Base-by-base conservation (phyloP, 257 asterid genomes). In the Forsythia suspensa region DNA sequence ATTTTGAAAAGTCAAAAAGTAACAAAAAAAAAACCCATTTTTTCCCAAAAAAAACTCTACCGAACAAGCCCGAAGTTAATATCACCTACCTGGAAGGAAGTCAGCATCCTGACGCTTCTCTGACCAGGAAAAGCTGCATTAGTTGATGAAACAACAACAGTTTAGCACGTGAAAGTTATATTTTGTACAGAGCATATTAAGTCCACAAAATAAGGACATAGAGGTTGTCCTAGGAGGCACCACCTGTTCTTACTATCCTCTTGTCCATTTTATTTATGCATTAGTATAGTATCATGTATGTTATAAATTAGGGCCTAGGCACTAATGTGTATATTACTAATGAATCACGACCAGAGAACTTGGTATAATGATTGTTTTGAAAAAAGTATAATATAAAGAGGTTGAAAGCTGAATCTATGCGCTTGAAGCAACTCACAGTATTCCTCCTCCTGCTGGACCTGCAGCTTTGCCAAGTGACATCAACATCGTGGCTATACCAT, bases 381-480 rank as follows among this genome's bases (percentile, higher is more conserved):
- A 18, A 7, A 18, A 20, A 57, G 29, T 20, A 18, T 57, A n/a
- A 55, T 6, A 8, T 8, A 46, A 46, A 55, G 29, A 18, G 65
- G n/a, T 24, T 39, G 70, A 67, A 71, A 74, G 52, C 8, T 42
- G 51, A n/a, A 43, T 43, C 46, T 7, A 43, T 15, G 12, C 13
- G 37, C 8, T 42, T 13, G 70, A 52, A 75, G 72, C 73, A 83
- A 83, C 98, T 85, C 83, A 93, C 97, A 91, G n/a, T 34, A 81
- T 67, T 77, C 98, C 98, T 71, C 93, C 98, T 29, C 86, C 89
- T 13, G 94, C 96, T 6, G 97, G 98, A 43, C 98, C 98, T 72
- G 75, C 63, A 4, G 97, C 91, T 83, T 90, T 90, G 87, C 80
- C 90, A 65, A 90, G 80, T 55, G 97, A 93, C 97, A 90, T 86